Evolutionary conservation across 2,329 filamentous ascomycete genomes (phyloP), one percentile per base, ranked within the genome.

Genomic region (Stagonosporopsis vannaccii): DNA sequence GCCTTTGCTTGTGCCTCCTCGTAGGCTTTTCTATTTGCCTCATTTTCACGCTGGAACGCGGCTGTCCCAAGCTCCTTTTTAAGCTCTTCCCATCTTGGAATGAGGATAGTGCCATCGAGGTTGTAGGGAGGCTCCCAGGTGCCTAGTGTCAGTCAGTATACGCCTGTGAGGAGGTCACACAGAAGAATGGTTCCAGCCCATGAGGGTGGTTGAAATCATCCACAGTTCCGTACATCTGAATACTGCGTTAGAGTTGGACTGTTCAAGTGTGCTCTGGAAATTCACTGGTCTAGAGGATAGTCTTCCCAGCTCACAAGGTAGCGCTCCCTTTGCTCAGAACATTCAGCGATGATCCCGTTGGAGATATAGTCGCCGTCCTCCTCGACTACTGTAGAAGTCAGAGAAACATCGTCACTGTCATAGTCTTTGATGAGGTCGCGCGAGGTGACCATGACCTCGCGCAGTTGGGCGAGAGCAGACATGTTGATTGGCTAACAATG

Each of bases 271-370:
- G 23, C 8, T 22, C 4, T 25, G 43, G 19, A 32, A 9, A 50
- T 60, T 57, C 61, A 71, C 68, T 60, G 49, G 37, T 72, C 54
- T 25, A 86, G 59, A 1, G 80, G 77, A 65, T 88, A 92, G 2
- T 78, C 81, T 23, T 79, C 77, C 89, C 89, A 92, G 56, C 84
- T 81, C 20, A 90, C 82, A 1, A 92, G 80, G 67, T 86, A 91
- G 3, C 12, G 28, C 74, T 11, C 70, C 8, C 71, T 58, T 1
- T 62, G 74, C 64, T 87, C 81, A 15, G n/a, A 12, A 0, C 79
- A 78, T 17, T 72, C 65, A 1, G 66, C 62, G 6, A 73, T 36
- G 44, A 75, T 67, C 11, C 57, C 51, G 17, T 74, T 64, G 5
- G 30, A 7, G 30, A 66, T 61, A 3, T 49, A 39, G 36, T 47